These are phyloP conservation scores for Candida loeiensis DNA, from an alignment of 805 yeast species.

Conservation along the genomic window DNA sequence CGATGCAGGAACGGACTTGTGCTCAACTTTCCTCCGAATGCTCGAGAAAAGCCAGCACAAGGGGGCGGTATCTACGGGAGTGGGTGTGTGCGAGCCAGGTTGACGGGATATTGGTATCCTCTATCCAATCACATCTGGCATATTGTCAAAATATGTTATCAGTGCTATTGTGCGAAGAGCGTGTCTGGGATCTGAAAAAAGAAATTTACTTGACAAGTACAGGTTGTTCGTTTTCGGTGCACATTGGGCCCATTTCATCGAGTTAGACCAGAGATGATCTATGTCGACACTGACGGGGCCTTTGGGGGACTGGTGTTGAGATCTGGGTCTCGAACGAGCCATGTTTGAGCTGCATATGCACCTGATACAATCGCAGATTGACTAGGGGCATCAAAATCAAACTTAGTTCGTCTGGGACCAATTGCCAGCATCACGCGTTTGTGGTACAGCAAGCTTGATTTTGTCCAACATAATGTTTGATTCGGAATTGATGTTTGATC, in stretches of 20 bases:
- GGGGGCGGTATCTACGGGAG: background rate
- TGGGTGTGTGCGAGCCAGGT: too few relatives aligned
- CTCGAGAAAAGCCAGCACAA: background rate
- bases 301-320: too few relatives aligned
- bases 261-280: too few relatives aligned
- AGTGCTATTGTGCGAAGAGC: background rate
- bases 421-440: slow-evolving; percentile 1
- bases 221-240: background rate
- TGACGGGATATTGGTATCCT: too few relatives aligned
- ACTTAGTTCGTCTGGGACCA: too few relatives aligned
- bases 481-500: slow-evolving; percentile 1
- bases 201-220: background rate
- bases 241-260: background rate
- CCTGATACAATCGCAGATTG: too few relatives aligned
- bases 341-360: too few relatives aligned
- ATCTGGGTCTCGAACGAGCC: too few relatives aligned
- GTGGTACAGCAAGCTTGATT: slow-evolving; percentile 1
- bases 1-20: background rate
- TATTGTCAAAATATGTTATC: background rate
- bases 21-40: too few relatives aligned
- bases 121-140: background rate
- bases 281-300: too few relatives aligned
- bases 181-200: background rate
- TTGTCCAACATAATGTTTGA: background rate
- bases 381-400: too few relatives aligned